Base-by-base conservation (phyloP, 2,329 filamentous ascomycete genomes). In the Pseudogymnoascus pannorum region DNA sequence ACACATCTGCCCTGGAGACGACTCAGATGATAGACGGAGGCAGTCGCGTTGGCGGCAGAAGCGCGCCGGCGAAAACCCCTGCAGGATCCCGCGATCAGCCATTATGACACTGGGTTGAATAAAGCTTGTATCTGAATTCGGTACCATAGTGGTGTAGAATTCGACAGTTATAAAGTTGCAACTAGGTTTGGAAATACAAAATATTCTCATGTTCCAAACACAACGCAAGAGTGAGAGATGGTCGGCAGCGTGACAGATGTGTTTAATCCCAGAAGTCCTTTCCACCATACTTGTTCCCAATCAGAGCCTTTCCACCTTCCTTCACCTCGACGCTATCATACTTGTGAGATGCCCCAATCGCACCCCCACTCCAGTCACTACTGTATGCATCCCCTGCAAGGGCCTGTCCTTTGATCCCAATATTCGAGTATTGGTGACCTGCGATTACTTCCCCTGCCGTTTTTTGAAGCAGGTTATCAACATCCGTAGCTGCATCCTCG, bases 391-490 rank as follows among this genome's bases (percentile, higher is more conserved):
- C 62, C 20, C 62, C 59, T 31, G 59, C 24, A n/a, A 18, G 62
- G 54, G 9, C 62, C 48, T 61, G n/a, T 31, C 59, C 59, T 36
- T 31, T 40, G 42, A 63, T 14, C 48, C 16, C 42, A 33, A 63
- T 58, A 63, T 63, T 59, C 59, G 40, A 61, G 57, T 63, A 61
- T 29, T 61, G 51, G 22, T 61, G 62, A 57, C 62, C 48, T 58
- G 62, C 35, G 36, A 58, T 31, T 44, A 40, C 40, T 57, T 62
- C 61, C 40, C 42, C 61, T 35, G 33, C 63, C 44, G 63, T 57
- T 57, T 54, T 61, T 62, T 62, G 63, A 59, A 64, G 63, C 57
- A 64, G 60, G 60, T 18, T 61, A 58, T 64, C 61, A 12, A 64
- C 59, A 35, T 38, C 59, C 31, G 20, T 58, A n/a, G 63, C 61